These are phyloP conservation scores for Tieghemostelium lacteum DNA, from an alignment of 78 protist species.

Conservation along the genomic window DNA sequence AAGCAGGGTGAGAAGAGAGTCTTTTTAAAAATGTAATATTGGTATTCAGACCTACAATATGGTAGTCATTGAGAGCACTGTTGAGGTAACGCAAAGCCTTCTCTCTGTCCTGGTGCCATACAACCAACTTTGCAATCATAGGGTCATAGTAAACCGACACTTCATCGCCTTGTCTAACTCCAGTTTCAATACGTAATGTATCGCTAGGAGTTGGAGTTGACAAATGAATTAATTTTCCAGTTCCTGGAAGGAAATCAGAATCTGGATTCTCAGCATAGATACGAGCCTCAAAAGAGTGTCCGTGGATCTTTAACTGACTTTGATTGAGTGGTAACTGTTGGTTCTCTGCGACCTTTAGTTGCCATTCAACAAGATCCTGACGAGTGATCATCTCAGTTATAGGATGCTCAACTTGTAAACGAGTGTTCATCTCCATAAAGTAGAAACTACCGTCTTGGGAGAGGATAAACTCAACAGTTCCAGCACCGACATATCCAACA, in stretches of 20 bases:
- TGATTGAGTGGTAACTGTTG: slow-evolving; percentile 84
- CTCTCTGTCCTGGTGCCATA: slow-evolving; percentile 81
- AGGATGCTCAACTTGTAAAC: slow-evolving; percentile 96
- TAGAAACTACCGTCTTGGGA: slow-evolving; percentile 82
- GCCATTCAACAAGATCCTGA: slow-evolving; percentile 94
- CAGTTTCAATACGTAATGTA: slow-evolving; percentile 80
- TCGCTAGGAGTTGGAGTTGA: slow-evolving; percentile 71
- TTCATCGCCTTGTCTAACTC: slow-evolving; percentile 93
- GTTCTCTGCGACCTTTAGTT: slow-evolving; percentile 78
- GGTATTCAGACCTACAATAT: slow-evolving; percentile 86
- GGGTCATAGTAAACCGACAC: slow-evolving; percentile 94
- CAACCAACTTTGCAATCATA: slow-evolving; percentile 95
- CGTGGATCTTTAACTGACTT: slow-evolving; percentile 71
- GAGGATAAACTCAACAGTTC: slow-evolving; percentile 96
- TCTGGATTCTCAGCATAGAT: slow-evolving; percentile 95
- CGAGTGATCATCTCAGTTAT: slow-evolving; percentile 93
- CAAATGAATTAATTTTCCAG: slow-evolving; percentile 88
- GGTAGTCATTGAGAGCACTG: slow-evolving; percentile 78
- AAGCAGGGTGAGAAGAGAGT: slow-evolving; percentile 71
- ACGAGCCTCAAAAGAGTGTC: slow-evolving; percentile 93
- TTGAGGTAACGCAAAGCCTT: slow-evolving; percentile 61
- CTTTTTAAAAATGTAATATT: slow-evolving; percentile 84
- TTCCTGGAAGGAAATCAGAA: slow-evolving; percentile 89
- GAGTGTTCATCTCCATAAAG: slow-evolving; percentile 96
- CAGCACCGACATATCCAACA: slow-evolving; percentile 96